Base-by-base conservation (phyloP, 495 filamentous ascomycete species). In the Hypoxylon cercidicola region DNA sequence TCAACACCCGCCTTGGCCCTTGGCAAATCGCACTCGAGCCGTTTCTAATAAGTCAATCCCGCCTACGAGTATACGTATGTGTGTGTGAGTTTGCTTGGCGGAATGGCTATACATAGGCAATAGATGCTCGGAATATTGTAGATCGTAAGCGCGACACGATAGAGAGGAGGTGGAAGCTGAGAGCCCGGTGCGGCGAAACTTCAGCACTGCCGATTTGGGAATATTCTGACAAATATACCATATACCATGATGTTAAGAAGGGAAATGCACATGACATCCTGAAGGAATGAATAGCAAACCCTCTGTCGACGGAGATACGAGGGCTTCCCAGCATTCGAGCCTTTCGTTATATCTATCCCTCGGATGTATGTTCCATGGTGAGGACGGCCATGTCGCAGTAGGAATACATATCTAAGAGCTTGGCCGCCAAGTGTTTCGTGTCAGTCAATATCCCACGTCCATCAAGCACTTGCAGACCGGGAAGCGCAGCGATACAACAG, bases 11-110 rank as follows among this genome's bases (percentile, higher is more conserved):
- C 32, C 64, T 67, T 67, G 65, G 55, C 55, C 50, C 65, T 63
- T 68, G 65, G 65, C 65, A 60, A 68, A 63, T 63, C 35, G 59
- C 55, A 68, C 46, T 45, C 43, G 46, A 56, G 39, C 20, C 21
- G 59, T 60, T 63, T 68, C 60, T 63, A 64, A 68, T 60, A 53
- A 68, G 65, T 43, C 60, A 59, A 68, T 68, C 65, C 20, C 25
- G 48, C 52, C 53, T 43, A n/a, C 62, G 40, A 40, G 49, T 60
- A 50, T 63, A 50, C 60, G 60, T 63, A 57, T 21, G 55, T 55
- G 55, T 62, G 23, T 68, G 59, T 54, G 64, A 68, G 50, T 58
- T 44, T 43, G 37, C 65, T 68, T 68, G 60, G 65, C 65, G 55
- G 51, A 55, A 55, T 25, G 43, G 60, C 60, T 68, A 60, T 68